Percentiles rank a stretch among this genome's conserved stretches.
These are phyloP conservation scores for Bolboschoenus planiculmis DNA, from an alignment of 176 grass and related monocot species.

Conservation along the genomic window DNA sequence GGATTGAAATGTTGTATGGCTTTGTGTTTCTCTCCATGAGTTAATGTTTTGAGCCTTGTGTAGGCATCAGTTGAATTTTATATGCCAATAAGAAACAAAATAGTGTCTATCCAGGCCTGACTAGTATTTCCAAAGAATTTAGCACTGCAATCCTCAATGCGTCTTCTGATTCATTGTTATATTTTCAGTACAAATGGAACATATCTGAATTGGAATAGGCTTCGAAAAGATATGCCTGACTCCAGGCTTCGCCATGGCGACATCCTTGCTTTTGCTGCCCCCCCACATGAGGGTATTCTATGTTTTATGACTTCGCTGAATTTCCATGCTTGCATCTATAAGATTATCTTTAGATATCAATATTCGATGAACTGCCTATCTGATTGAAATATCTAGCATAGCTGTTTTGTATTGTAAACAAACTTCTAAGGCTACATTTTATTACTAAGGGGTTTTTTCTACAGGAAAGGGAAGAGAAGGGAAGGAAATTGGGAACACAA, in stretches of 20 bases:
- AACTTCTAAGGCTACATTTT: background rate
- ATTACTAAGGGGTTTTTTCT: background rate
- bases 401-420: background rate
- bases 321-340: background rate
- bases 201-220: conserved; percentile 61
- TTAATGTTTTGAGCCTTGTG: background rate
- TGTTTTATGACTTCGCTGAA: background rate
- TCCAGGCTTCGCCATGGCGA: conserved; percentile 68
- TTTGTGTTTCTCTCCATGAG: background rate
- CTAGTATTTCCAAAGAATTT: background rate
- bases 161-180: background rate
- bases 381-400: background rate
- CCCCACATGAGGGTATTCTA: conserved; percentile 50
- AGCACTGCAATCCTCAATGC: background rate
- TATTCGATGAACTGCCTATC: background rate
- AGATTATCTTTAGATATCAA: background rate
- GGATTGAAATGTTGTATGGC: background rate
- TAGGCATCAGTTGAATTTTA: background rate
- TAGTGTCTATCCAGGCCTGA: background rate
- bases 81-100: background rate
- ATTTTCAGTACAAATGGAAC: conserved; percentile 79
- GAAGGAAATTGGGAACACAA: background rate
- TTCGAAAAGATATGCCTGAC: conserved; percentile 47
- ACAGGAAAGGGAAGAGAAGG: background rate
- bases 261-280: conserved; percentile 63